Evolutionary conservation across 768 basidiomycete genomes (phyloP).

Genomic region (Agrocybe chaxingu): DNA sequence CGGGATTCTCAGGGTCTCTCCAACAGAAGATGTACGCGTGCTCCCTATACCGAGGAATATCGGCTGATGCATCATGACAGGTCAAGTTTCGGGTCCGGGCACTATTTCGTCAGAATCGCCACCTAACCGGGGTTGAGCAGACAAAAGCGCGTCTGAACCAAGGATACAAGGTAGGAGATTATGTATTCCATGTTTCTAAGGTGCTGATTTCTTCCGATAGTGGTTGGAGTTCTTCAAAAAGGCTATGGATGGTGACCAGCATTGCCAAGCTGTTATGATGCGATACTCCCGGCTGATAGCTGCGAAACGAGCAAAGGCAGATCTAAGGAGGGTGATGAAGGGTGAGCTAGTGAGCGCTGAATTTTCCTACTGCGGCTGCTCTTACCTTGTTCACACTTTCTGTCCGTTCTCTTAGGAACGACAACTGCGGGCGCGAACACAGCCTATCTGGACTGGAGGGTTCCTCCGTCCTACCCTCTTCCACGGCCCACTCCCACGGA

Average conservation of each 20-base stretch:
- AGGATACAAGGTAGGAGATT: constrained; percentile 54
- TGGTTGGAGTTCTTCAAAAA: constrained; percentile 56
- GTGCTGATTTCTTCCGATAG: constrained; percentile 27
- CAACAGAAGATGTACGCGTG: constrained; percentile 49
- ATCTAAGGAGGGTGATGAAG: constrained; percentile 42
- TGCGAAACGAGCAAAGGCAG: constrained; percentile 43
- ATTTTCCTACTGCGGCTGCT: not conserved
- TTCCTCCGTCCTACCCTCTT: constrained; percentile 61
- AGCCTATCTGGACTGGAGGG: constrained; percentile 70
- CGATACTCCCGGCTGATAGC: constrained; percentile 61
- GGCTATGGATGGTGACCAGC: constrained; percentile 51
- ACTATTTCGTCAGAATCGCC: constrained; percentile 50
- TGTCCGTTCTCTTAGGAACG: constrained; percentile 44
- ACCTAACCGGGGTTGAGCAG: constrained; percentile 49
- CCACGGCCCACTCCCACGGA: constrained; percentile 72
- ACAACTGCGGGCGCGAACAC: constrained; percentile 46
- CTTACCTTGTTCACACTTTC: not conserved
- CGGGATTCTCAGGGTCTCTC: constrained; percentile 55
- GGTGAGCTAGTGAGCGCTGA: constrained; percentile 48
- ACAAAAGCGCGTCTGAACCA: constrained; percentile 44
- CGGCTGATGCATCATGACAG: constrained; percentile 30
- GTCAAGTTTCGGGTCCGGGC: constrained; percentile 52
- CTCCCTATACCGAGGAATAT: not conserved
- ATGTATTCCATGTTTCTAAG: not conserved
- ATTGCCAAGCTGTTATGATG: constrained; percentile 40